A percentile compares a stretch with the other conserved stretches of the same genome.
These are phyloP conservation scores for Lyophyllum decastes DNA, from an alignment of 768 basidiomycete species.

Conservation along the genomic window DNA sequence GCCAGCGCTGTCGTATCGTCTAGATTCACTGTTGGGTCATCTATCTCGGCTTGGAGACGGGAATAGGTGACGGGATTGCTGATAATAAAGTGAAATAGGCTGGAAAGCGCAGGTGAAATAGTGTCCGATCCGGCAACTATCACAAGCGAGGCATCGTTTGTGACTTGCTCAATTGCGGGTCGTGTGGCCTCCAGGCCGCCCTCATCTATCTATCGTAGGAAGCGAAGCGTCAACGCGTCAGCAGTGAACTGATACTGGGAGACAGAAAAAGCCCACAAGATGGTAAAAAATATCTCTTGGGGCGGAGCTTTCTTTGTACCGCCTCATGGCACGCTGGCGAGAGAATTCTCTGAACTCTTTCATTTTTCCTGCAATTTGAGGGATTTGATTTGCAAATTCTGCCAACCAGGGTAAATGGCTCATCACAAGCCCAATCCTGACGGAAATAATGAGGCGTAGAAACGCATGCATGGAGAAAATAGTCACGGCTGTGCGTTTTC, in stretches of 20 bases:
- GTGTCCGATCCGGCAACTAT: slow-evolving; percentile 22
- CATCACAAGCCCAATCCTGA: slow-evolving; percentile 16
- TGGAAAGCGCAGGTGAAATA: slow-evolving; percentile 16
- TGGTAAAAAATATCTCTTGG: slow-evolving; percentile 23
- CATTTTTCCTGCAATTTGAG: slow-evolving; percentile 12
- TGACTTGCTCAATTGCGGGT: slow-evolving; percentile 17
- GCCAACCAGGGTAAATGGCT: slow-evolving; percentile 21
- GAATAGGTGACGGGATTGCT: slow-evolving; percentile 16
- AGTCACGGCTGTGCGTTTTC: slow-evolving; percentile 12
- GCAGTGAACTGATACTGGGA: neutral
- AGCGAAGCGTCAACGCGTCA: no score
- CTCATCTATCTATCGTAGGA: slow-evolving; percentile 19
- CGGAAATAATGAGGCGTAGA: neutral
- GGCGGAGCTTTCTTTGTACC: slow-evolving; percentile 48
- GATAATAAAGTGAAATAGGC: slow-evolving; percentile 18
- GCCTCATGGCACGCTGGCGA: slow-evolving; percentile 53
- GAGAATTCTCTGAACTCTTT: slow-evolving; percentile 36
- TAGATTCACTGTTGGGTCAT: neutral
- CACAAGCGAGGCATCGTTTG: slow-evolving; percentile 16
- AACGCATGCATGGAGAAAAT: neutral
- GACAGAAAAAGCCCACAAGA: slow-evolving; percentile 10
- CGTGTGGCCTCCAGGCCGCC: slow-evolving; percentile 17
- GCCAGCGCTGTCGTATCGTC: slow-evolving; percentile 7
- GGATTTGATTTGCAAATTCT: slow-evolving; percentile 9
- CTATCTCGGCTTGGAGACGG: slow-evolving; percentile 13